Conservation (phyloP, 2,329 filamentous ascomycete species). For the Aspergillus hortae region DNA sequence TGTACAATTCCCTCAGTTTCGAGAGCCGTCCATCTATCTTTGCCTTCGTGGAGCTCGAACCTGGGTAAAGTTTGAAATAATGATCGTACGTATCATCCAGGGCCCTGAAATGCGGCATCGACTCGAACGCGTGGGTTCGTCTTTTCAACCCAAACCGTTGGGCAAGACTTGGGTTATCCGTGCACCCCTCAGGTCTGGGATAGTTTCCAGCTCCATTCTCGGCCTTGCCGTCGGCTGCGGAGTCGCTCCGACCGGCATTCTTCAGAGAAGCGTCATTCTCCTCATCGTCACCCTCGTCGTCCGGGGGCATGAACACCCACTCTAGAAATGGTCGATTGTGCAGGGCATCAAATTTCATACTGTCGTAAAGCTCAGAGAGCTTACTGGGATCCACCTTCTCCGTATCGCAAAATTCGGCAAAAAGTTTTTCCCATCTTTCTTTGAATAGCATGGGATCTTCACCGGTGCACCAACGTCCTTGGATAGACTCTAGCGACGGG, state of each 20-base stretch:
- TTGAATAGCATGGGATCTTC: constrained; percentile 93
- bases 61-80: constrained; percentile 89
- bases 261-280: constrained; percentile 31
- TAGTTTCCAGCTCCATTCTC: constrained; percentile 15
- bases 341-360: constrained; percentile 98
- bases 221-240: constrained; percentile 17
- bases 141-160: constrained; percentile 50
- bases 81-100: constrained; percentile 57
- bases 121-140: constrained; percentile 47
- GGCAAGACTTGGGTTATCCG: constrained; percentile 31
- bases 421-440: constrained; percentile 97
- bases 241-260: constrained; percentile 18
- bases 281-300: constrained; percentile 71
- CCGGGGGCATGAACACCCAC: constrained; percentile 91
- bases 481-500: constrained; percentile 66
- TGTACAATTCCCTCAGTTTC: constrained; percentile 88
- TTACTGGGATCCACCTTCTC: constrained; percentile 99
- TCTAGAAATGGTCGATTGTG: constrained; percentile 96
- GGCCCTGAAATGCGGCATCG: constrained; percentile 41
- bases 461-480: constrained; percentile 91
- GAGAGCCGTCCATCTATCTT: constrained; percentile 83
- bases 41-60: constrained; percentile 67
- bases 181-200: constrained; percentile 28
- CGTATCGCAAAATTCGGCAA: constrained; percentile 90
- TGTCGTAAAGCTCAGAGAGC: constrained; percentile 96